These are phyloP conservation scores for Ophiostoma sp. DNA, from an alignment of 2,329 filamentous ascomycete species.

Conservation along the genomic window DNA sequence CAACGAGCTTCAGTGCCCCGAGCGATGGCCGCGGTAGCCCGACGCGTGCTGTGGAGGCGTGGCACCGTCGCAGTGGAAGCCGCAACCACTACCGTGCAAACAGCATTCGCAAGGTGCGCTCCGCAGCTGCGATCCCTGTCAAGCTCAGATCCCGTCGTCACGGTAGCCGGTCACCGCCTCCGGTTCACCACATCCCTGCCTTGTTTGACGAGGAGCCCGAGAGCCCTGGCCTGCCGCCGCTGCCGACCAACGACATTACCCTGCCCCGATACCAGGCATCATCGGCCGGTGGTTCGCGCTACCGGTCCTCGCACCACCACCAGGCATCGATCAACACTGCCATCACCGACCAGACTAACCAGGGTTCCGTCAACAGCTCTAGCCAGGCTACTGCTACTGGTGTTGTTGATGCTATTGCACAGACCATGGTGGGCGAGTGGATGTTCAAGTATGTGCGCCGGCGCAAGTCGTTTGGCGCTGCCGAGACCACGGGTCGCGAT, in stretches of 20 bases:
- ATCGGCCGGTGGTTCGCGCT: constrained; percentile 36
- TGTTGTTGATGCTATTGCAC: constrained; percentile 93
- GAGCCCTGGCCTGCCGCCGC: constrained; percentile 65
- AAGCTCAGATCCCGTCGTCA: constrained; percentile 39
- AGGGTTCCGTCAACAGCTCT: constrained; percentile 50
- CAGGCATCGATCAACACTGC: constrained; percentile 58
- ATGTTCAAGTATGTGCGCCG: constrained; percentile 88
- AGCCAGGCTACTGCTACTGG: constrained; percentile 67
- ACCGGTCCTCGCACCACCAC: constrained; percentile 43
- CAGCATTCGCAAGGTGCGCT: constrained; percentile 78
- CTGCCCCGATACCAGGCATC: constrained; percentile 44
- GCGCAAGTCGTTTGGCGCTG: constrained; percentile 83
- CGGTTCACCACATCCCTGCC: constrained; percentile 49
- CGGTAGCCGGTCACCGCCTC: constrained; percentile 57
- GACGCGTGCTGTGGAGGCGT: constrained; percentile 48
- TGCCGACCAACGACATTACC: constrained; percentile 68
- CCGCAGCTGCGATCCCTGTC: constrained; percentile 66
- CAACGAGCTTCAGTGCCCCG: constrained; percentile 57
- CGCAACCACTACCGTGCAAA: constrained; percentile 49
- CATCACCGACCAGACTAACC: constrained; percentile 42
- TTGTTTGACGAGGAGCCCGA: constrained; percentile 55
- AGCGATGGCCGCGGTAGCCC: constrained; percentile 75
- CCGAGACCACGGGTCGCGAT: constrained; percentile 61
- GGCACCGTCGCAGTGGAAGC: constrained; percentile 48
- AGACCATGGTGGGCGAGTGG: constrained; percentile 98